These are phyloP conservation scores for Gossypium bickii DNA, from an alignment of 345 rosid species.

Conservation along the genomic window DNA sequence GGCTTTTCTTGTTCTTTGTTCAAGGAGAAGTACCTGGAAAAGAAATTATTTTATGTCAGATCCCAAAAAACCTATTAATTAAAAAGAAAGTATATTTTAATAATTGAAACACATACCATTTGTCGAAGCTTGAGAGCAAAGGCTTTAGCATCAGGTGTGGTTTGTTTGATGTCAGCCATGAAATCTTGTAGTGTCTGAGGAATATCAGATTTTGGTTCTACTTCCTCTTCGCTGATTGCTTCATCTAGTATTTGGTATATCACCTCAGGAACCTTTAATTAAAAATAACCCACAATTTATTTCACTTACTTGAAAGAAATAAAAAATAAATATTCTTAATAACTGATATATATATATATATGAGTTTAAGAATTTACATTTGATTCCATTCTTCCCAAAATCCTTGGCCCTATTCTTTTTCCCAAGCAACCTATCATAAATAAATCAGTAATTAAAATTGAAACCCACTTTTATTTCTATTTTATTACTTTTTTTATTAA, in stretches of 20 bases:
- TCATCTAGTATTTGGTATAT: slow-evolving; percentile 63
- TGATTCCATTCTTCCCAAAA: slow-evolving; percentile 60
- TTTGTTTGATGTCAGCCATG: slow-evolving; percentile 55
- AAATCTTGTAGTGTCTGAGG: slow-evolving; percentile 86
- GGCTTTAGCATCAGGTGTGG: slow-evolving; percentile 56
- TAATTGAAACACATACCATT: slow-evolving; percentile 43
- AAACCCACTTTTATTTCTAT: too few species aligned
- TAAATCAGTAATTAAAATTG: neutral
- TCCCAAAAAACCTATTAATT: too few species aligned
- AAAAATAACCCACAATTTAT: neutral
- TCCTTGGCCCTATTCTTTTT: slow-evolving; percentile 65
- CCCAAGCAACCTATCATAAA: slow-evolving; percentile 74
- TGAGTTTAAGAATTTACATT: slow-evolving; percentile 45
- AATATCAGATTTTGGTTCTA: slow-evolving; percentile 63
- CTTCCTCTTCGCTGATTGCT: slow-evolving; percentile 56
- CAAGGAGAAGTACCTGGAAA: slow-evolving; percentile 62
- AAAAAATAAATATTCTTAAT: neutral
- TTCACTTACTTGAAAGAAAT: neutral
- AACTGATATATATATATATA: neutral
- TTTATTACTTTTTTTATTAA: too few species aligned
- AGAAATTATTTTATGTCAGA: neutral
- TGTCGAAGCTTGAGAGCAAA: slow-evolving; percentile 84
- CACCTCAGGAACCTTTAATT: slow-evolving; percentile 75
- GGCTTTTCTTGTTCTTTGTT: slow-evolving; percentile 84
- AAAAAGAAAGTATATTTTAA: too few species aligned